Base-by-base conservation (phyloP, 495 filamentous ascomycete species). In the Penicillium argentinense region DNA sequence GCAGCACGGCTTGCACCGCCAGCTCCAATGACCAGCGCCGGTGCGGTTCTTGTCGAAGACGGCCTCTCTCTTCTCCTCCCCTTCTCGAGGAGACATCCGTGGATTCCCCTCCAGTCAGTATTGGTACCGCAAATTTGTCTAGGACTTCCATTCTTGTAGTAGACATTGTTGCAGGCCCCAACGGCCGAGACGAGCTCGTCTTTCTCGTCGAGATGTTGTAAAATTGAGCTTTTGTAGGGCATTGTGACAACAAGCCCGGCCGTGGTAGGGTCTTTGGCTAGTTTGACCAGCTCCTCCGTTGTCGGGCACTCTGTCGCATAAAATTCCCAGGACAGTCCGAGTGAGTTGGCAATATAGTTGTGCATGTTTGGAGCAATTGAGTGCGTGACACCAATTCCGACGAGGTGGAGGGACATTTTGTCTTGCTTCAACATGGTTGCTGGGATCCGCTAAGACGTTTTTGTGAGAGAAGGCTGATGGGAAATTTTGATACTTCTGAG, bases 101-200 rank as follows among this genome's bases (percentile, higher is more conserved):
- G 72, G 34, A 87, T 74, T 11, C 84, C 84, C 36, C 81, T 71
- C 42, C 80, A 82, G 61, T 88, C 84, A 11, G 85, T 87, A 64
- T 88, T 87, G 22, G 84, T 81, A n/a, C 83, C 85, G 33, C 75
- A 72, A 24, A 79, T 72, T 9, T 65, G 64, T 14, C 59, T 56
- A 11, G 32, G 19, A 9, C 36, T 23, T 26, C 63, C 66, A 17
- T 59, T 54, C 16, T 74, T 67, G 40, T 78, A 60, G 64, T 83
- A 87, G 14, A 87, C 64, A n/a, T 83, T 87, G 66, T 88, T 87
- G 59, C 78, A 77, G 28, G 83, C 82, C 21, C 82, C 81, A 14
- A 86, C 78, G 18, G 71, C 76, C 13, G 63, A 67, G 13, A 67
- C 79, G 44, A 83, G 73, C 1, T 76, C 71, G 9, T 82, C 84